Evolutionary conservation across 371 early-diverging fungal genomes (phyloP).

Genomic region (Haplosporangium sp.): DNA sequence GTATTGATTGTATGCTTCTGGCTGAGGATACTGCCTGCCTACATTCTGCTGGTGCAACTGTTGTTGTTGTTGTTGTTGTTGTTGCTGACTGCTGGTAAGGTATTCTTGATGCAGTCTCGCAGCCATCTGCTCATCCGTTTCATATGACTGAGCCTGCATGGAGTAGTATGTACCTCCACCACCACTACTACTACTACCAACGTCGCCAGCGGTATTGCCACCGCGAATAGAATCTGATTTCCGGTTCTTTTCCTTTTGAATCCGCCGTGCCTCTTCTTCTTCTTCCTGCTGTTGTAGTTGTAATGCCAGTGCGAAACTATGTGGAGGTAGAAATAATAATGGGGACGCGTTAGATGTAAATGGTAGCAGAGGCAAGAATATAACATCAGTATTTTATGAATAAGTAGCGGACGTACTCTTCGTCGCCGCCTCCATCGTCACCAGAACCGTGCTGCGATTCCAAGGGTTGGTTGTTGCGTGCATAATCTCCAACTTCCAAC

Average conservation of each 20-base stretch:
- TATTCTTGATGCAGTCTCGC: conserved; percentile 46
- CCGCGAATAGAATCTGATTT: conserved; percentile 4
- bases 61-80: conserved; percentile 25
- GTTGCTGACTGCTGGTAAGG: conserved; percentile 21
- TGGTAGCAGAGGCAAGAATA: too few relatives aligned
- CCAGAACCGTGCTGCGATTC: conserved; percentile 23
- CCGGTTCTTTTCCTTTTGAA: conserved; percentile 20
- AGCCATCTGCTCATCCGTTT: conserved; percentile 54
- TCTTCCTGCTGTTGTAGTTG: conserved; percentile 69
- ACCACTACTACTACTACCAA: neutral
- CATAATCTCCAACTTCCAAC: conserved; percentile 55
- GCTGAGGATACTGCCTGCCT: neutral
- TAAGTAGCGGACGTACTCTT: conserved; percentile 34
- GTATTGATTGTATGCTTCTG: conserved; percentile 1
- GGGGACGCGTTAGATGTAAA: neutral
- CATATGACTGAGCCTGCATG: conserved; percentile 12
- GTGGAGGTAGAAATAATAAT: neutral
- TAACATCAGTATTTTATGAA: neutral
- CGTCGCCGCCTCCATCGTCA: conserved; percentile 36
- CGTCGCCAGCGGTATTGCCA: neutral
- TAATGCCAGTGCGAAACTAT: conserved; percentile 70
- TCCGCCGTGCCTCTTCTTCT: conserved; percentile 41
- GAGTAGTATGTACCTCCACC: neutral
- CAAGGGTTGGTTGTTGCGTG: conserved; percentile 38
- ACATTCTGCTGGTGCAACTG: conserved; percentile 19